Conservation (phyloP, 1,139 yeast species). For the Yamadazyma friedrichii region DNA sequence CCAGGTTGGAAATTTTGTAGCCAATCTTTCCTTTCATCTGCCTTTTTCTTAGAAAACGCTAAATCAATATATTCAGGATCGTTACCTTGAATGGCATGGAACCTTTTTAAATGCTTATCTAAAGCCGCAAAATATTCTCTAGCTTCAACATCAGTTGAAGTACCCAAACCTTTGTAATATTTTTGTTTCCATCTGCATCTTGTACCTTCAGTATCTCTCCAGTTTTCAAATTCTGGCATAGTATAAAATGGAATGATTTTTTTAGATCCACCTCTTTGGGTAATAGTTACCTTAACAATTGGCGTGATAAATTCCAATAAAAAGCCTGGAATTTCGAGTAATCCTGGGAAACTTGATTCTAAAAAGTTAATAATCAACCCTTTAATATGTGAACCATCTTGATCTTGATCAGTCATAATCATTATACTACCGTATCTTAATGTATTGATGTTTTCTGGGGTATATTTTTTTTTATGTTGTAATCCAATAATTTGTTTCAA, state of each 20-base stretch:
- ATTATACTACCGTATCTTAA: conserved; percentile 94
- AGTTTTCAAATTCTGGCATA: conserved; percentile 92
- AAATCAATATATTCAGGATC: conserved; percentile 84
- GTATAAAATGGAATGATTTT: conserved; percentile 76
- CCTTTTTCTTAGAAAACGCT: conserved; percentile 93
- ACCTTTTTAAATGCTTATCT: conserved; percentile 82
- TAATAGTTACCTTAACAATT: conserved; percentile 83
- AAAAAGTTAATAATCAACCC: conserved; percentile 92
- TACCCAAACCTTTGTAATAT: conserved; percentile 98
- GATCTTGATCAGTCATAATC: conserved; percentile 99
- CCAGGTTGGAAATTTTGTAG: conserved; percentile 87
- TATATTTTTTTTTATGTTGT: conserved; percentile 85
- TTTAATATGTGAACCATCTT: conserved; percentile 97
- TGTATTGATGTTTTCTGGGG: conserved; percentile 58
- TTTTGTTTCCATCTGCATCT: conserved; percentile 85
- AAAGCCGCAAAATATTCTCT: conserved; percentile 86
- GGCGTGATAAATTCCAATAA: conserved; percentile 95
- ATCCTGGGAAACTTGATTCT: conserved; percentile 93
- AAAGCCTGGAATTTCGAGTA: conserved; percentile 88
- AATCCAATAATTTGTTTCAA: conserved; percentile 94
- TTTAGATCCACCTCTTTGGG: conserved; percentile 57
- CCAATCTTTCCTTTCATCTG: conserved; percentile 98
- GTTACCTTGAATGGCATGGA: conserved; percentile 77
- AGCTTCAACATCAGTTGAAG: conserved; percentile 79
- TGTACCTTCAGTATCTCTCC: conserved; percentile 86